Conservation (phyloP, 805 yeast species). For the Limtongia smithiae region DNA sequence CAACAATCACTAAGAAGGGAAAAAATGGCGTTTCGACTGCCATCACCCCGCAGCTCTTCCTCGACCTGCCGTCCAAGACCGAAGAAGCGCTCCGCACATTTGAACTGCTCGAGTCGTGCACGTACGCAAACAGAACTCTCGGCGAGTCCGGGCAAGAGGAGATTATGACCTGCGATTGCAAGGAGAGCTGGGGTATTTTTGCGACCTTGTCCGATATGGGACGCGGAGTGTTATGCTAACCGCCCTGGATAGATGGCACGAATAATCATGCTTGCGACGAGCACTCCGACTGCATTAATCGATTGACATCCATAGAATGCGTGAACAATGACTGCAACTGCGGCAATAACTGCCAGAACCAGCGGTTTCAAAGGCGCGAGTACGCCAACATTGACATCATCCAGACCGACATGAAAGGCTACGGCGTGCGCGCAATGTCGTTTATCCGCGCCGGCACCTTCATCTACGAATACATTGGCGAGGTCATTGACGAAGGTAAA, state of each 20-base stretch:
- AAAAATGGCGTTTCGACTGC: no score
- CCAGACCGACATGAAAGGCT: conserved; percentile 80
- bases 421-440: conserved; percentile 72
- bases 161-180: conserved; percentile 87
- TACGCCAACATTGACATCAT: conserved; percentile 80
- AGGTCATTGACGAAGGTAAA: conserved; percentile 76
- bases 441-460: conserved; percentile 62
- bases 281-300: conserved; percentile 83
- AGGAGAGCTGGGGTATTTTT: conserved; percentile 42
- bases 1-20: no score
- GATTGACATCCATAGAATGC: conserved; percentile 92
- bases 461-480: conserved; percentile 90
- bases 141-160: conserved; percentile 77
- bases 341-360: conserved; percentile 78
- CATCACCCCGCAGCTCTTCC: conserved; percentile 19
- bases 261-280: conserved; percentile 73
- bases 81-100: conserved; percentile 65
- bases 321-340: conserved; percentile 65
- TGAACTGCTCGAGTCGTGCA: conserved; percentile 52
- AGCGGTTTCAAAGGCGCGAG: conserved; percentile 74
- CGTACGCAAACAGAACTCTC: conserved; percentile 56
- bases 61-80: conserved; percentile 51
- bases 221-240: not conserved
- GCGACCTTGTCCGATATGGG: not conserved
- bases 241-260: conserved; percentile 34